A percentile compares a stretch with the other conserved stretches of the same genome.
These are phyloP conservation scores for Penicillium concentricum DNA, from an alignment of 2,329 filamentous ascomycete genomes.

Conservation along the genomic window DNA sequence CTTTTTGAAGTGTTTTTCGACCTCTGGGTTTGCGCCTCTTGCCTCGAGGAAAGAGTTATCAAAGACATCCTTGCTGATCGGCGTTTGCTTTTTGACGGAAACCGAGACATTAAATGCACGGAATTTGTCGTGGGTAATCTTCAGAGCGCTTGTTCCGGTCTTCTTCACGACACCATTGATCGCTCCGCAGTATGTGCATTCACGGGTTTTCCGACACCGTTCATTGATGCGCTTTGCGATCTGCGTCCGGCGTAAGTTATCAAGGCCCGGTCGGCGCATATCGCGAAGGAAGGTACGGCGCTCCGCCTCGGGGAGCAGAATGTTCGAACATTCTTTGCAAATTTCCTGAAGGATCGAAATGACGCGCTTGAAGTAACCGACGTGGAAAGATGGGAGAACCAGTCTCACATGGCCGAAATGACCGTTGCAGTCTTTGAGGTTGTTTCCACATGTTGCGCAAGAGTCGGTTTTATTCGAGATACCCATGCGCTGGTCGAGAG, in stretches of 20 bases:
- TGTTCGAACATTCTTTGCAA: constrained; percentile 88
- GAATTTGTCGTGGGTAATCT: constrained; percentile 93
- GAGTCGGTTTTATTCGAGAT: constrained; percentile 78
- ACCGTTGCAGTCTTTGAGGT: constrained; percentile 81
- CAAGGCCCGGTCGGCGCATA: constrained; percentile 75
- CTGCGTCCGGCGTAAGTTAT: constrained; percentile 79
- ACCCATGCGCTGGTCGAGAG: constrained; percentile 83
- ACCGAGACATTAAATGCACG: constrained; percentile 84
- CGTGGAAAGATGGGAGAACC: constrained; percentile 88
- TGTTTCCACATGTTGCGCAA: constrained; percentile 81
- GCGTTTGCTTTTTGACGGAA: constrained; percentile 77
- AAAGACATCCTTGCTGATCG: constrained; percentile 77
- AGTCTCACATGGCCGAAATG: constrained; percentile 94
- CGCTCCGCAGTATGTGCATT: constrained; percentile 75
- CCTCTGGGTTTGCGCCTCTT: constrained; percentile 71
- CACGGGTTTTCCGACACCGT: constrained; percentile 82
- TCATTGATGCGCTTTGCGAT: constrained; percentile 87
- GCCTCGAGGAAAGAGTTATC: constrained; percentile 82
- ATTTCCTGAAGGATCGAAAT: constrained; percentile 91
- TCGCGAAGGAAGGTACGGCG: constrained; percentile 75
- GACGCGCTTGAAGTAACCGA: constrained; percentile 92
- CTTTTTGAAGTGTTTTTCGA: constrained; percentile 88
- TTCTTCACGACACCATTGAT: constrained; percentile 93
- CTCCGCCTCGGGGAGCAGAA: constrained; percentile 78
- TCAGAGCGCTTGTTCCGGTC: constrained; percentile 74